A percentile compares a stretch with the other conserved stretches of the same genome.
These are phyloP conservation scores for Pseudogymnoascus sp. DNA, from an alignment of 2,329 filamentous ascomycete species.

Conservation along the genomic window DNA sequence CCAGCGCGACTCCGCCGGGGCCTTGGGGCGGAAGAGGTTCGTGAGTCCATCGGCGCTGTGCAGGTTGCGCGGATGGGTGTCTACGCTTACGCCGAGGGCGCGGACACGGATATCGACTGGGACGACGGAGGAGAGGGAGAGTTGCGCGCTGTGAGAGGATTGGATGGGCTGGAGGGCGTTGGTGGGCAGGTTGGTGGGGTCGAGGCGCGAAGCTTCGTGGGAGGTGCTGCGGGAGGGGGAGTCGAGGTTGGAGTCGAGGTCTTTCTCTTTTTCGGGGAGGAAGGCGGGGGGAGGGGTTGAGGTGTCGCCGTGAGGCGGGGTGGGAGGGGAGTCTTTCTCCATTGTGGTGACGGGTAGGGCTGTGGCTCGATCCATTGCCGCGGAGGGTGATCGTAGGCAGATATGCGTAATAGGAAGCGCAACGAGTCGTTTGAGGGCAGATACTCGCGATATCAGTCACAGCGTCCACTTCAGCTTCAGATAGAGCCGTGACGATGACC, in stretches of 20 bases:
- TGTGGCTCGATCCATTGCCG: background rate
- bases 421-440: background rate
- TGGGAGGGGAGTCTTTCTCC: background rate
- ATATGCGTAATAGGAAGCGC: background rate
- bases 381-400: background rate
- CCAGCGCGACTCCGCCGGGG: slow-evolving; percentile 26
- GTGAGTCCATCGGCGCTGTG: slow-evolving; percentile 39
- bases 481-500: background rate
- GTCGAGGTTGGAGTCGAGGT: background rate
- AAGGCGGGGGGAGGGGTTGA: background rate
- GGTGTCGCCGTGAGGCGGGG: background rate
- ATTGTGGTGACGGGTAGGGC: background rate
- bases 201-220: background rate
- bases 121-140: slow-evolving; percentile 43
- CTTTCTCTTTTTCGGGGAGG: background rate
- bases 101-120: slow-evolving; percentile 48
- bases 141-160: slow-evolving; percentile 20
- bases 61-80: slow-evolving; percentile 49
- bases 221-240: background rate
- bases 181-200: background rate
- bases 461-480: background rate
- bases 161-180: background rate
- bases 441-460: background rate
- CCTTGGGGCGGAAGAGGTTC: slow-evolving; percentile 30
- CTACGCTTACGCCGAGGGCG: slow-evolving; percentile 47